Base-by-base conservation (phyloP, 768 basidiomycete species). In the Astraeus odoratus region DNA sequence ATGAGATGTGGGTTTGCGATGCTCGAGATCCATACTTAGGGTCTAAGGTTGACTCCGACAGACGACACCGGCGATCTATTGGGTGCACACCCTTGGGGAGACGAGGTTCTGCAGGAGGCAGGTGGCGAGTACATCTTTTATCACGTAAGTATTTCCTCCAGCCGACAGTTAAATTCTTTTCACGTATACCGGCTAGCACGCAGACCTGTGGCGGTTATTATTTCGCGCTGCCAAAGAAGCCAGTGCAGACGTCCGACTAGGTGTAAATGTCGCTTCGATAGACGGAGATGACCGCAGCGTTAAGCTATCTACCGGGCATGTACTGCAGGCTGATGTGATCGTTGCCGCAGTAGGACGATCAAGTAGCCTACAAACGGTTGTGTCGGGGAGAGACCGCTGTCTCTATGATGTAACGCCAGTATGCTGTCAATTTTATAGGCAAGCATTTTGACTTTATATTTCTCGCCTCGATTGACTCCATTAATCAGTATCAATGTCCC, bases 311-410 rank as follows among this genome's bases (percentile, higher is more conserved):
- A 65, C 57, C 27, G 78, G 77, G 15, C 65, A 71, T 41, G 63
- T 54, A 10, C 44, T 80, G 8, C 53, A 51, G 13, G 74, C 73
- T 13, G 78, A 83, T 55, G 59, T 81, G 23, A 62, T 83, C 42
- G 68, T 83, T 16, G 80, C 76, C 25, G 81, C 81, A 3, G 81
- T 83, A 57, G 81, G 82, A 5, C 65, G 64, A 34, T 57, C 63
- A 13, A 78, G 78, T 18, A 60, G 69, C n/a, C 57, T 67, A 29
- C 57, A 55, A 19, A 53, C 63, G 3, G 57, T 75, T 2, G 44
- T 39, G 13, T 25, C 65, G 10, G 63, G 57, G 1, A 53, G 59
- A 10, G 57, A 65, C 25, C 18, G 24, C 1, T 22, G 13, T 29
- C 65, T 65, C 18, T 57, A 60, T 41, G 52, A 54, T 0, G 45